A percentile compares a stretch with the other conserved stretches of the same genome.
Conservation (phyloP, 352 stramenopile genomes). For the Pythium guiyangense region DNA sequence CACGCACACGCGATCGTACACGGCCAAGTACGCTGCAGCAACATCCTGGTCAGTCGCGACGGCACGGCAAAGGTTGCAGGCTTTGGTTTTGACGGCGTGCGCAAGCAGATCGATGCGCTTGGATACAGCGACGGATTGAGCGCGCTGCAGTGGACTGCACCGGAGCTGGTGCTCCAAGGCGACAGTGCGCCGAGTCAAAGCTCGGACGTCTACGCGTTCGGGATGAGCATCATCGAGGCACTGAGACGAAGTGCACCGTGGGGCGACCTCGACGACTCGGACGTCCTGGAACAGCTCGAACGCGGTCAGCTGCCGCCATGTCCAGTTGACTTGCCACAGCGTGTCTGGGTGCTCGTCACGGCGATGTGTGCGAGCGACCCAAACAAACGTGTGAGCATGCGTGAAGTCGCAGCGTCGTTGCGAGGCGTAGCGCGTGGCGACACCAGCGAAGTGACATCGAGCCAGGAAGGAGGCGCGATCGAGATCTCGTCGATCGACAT, state of each 20-base stretch:
- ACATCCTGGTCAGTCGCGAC: constrained; percentile 60
- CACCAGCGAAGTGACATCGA: too few species aligned
- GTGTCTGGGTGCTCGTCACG: too few species aligned
- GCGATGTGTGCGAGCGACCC: not conserved
- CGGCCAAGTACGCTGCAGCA: constrained; percentile 85
- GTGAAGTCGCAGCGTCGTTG: too few species aligned
- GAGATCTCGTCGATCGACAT: too few species aligned
- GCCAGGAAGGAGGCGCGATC: too few species aligned
- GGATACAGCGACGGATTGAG: constrained; percentile 18
- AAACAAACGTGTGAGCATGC: too few species aligned
- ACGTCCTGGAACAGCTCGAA: not conserved
- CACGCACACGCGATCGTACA: constrained; percentile 67
- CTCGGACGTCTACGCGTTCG: constrained; percentile 15
- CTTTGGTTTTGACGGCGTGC: constrained; percentile 31
- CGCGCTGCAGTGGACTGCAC: constrained; percentile 28
- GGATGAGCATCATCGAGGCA: constrained; percentile 23
- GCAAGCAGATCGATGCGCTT: constrained; percentile 16
- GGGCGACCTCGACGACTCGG: not conserved
- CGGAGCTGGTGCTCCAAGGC: constrained; percentile 25
- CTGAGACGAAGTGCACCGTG: not conserved
- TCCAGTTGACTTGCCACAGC: too few species aligned
- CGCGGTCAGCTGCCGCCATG: too few species aligned
- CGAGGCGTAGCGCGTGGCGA: too few species aligned
- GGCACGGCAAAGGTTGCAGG: constrained; percentile 30
- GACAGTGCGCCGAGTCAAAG: not conserved